These are phyloP conservation scores for Aspergillus haitiensis DNA, from an alignment of 495 filamentous ascomycete genomes.

Conservation along the genomic window DNA sequence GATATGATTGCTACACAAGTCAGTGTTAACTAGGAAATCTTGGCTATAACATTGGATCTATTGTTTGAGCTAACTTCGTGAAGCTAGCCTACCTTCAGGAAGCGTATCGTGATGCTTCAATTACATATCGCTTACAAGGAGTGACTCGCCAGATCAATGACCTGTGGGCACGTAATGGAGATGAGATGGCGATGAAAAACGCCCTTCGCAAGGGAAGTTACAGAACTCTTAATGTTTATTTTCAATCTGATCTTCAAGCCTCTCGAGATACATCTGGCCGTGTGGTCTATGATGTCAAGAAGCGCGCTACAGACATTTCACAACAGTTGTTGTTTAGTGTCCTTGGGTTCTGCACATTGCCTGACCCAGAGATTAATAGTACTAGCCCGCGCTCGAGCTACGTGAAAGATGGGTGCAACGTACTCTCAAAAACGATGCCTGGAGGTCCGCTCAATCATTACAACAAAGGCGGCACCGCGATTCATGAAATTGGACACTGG, in stretches of 20 bases:
- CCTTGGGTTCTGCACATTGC: conserved; percentile 52
- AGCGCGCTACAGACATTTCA: conserved; percentile 14
- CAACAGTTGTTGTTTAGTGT: conserved; percentile 36
- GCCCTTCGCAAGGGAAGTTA: conserved; percentile 58
- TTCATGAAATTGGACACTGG: conserved; percentile 63
- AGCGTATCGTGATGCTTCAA: conserved; percentile 44
- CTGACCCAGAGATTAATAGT: conserved; percentile 38
- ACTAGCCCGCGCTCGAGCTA: conserved; percentile 40
- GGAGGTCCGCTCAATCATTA: conserved; percentile 45
- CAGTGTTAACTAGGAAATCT: conserved; percentile 9
- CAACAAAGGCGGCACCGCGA: conserved; percentile 50
- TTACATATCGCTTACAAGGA: conserved; percentile 61
- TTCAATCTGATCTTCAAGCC: conserved; percentile 48
- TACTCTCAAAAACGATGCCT: conserved; percentile 53
- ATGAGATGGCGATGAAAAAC: conserved; percentile 63
- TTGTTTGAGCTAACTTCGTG: not conserved
- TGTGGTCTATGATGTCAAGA: not conserved
- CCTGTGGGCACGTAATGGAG: conserved; percentile 61
- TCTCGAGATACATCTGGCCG: conserved; percentile 27
- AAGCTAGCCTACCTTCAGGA: conserved; percentile 46
- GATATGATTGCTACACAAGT: conserved; percentile 48
- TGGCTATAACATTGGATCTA: not conserved
- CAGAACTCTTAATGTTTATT: conserved; percentile 52
- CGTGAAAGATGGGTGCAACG: conserved; percentile 53
- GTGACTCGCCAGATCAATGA: conserved; percentile 73